phyloP scores from a whole-genome alignment of 2,329 filamentous ascomycete genomes.

The Ceratocystiopsis minuta region DNA sequence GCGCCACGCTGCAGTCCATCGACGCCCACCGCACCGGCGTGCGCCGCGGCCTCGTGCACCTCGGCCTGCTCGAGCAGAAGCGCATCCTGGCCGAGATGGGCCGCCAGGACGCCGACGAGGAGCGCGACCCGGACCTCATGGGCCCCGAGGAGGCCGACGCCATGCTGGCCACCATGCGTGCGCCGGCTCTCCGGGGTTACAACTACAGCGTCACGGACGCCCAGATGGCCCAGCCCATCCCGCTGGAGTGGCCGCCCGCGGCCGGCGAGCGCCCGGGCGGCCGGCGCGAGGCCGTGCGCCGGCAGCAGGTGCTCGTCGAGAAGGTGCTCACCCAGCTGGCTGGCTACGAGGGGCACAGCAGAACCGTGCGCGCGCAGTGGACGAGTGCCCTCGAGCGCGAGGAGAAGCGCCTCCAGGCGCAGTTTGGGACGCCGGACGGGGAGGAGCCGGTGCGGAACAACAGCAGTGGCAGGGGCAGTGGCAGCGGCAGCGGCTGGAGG shows the following conservation, averaged over 20 bases:
- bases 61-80: constrained; percentile 17
- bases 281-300: constrained; percentile 5
- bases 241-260: constrained; percentile 1
- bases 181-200: constrained; percentile 6
- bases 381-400: constrained; percentile 12
- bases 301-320: constrained; percentile 10
- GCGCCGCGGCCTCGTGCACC: constrained; percentile 15
- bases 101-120: not conserved
- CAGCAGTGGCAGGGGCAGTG: too few relatives aligned
- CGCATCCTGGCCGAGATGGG: constrained; percentile 11
- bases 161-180: constrained; percentile 14
- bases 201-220: constrained; percentile 12
- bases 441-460: not conserved
- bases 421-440: constrained; percentile 4
- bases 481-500: too few relatives aligned
- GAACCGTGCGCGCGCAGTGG: constrained; percentile 8
- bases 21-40: constrained; percentile 16
- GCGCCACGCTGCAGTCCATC: constrained; percentile 14
- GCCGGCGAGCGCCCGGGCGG: not conserved
- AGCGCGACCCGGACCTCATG: constrained; percentile 3
- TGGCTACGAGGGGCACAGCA: constrained; percentile 12
- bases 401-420: constrained; percentile 7
- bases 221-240: constrained; percentile 3
- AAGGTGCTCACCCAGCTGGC: constrained; percentile 9
- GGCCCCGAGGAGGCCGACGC: constrained; percentile 11